Base-by-base conservation (phyloP, 148 eudicot species). In the Pharnaceum exiguum region DNA sequence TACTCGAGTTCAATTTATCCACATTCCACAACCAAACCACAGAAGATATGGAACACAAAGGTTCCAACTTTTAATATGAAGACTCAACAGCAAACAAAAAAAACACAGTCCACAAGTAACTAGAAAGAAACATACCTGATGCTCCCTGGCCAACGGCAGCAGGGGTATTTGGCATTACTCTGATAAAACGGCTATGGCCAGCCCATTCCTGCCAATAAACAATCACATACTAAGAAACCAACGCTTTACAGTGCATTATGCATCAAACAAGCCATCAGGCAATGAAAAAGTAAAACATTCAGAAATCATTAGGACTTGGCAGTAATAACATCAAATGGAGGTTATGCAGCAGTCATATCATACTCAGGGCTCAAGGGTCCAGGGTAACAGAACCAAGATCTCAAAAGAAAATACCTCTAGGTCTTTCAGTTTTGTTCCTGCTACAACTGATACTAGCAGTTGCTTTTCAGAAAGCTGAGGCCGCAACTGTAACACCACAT, bases 91-190 rank as follows among this genome's bases (percentile, higher is more conserved):
- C 25, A 2, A 39, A 11, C n/a, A 38, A 16, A n/a, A 10, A 10
- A 3, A 48, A 31, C 24, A 23, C 5, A 32, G 46, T 21, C 32
- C 11, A 37, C 10, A 19, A 39, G n/a, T n/a, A 18, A 38, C n/a
- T 7, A 22, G 15, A 30, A 27, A 26, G 33, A 35, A 36, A 56
- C 11, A 65, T 37, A 93, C 98, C 98, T 49, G 96, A 83, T 39
- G 96, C 86, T 13, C 95, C 99, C 67, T 76, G 54, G 27, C 96
- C 95, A 62, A 93, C 89, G 55, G 96, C 95, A 69, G 99, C 88
- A 49, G 96, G 99, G 46, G 99, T 93, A 59, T 89, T 93, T 42
- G 99, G 91, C 86, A 93, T 93, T 32, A 93, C 99, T 67, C 96
- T 80, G 35, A 83, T 75, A 67, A 93, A 85, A 52, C 99, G 89